Evolutionary conservation across 1,284 basidiomycete species (phyloP).

Genomic region (Kalmanozyma brasiliensis): DNA sequence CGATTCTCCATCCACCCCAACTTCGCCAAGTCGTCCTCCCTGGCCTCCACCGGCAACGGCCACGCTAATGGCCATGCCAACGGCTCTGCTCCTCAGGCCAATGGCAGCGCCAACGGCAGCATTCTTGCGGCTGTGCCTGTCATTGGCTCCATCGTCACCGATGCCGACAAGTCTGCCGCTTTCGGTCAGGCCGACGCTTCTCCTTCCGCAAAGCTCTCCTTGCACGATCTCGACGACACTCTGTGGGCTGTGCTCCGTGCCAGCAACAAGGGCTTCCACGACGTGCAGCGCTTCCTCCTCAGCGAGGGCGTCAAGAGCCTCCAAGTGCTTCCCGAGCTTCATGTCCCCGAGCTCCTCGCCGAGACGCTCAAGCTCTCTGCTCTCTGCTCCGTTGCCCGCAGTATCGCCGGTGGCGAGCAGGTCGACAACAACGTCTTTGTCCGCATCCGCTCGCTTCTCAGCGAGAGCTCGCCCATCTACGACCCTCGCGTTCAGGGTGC

Average conservation of each 20-base stretch:
- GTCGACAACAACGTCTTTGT: conserved; percentile 77
- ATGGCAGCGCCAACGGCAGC: conserved; percentile 5
- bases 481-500: conserved; percentile 86
- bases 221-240: conserved; percentile 66
- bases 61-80: conserved; percentile 13
- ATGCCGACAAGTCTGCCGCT: conserved; percentile 37
- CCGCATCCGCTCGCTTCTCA: conserved; percentile 80
- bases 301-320: conserved; percentile 50
- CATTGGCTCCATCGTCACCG: conserved; percentile 17
- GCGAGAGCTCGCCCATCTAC: conserved; percentile 81
- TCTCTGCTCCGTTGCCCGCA: conserved; percentile 80
- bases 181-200: conserved; percentile 67
- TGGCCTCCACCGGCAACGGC: conserved; percentile 13
- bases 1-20: conserved; percentile 35
- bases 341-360: conserved; percentile 52
- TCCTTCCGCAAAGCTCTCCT: conserved; percentile 1
- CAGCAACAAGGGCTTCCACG: conserved; percentile 61
- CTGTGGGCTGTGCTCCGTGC: conserved; percentile 50
- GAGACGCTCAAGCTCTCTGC: conserved; percentile 82
- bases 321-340: conserved; percentile 53
- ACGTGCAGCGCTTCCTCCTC: conserved; percentile 62
- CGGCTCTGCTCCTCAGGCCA: conserved; percentile 7
- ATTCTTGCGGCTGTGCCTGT: conserved; percentile 48
- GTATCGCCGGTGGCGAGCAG: conserved; percentile 68
- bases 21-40: conserved; percentile 8